These are phyloP conservation scores for Eucalyptus victrix DNA, from an alignment of 345 rosid genomes.

Conservation along the genomic window DNA sequence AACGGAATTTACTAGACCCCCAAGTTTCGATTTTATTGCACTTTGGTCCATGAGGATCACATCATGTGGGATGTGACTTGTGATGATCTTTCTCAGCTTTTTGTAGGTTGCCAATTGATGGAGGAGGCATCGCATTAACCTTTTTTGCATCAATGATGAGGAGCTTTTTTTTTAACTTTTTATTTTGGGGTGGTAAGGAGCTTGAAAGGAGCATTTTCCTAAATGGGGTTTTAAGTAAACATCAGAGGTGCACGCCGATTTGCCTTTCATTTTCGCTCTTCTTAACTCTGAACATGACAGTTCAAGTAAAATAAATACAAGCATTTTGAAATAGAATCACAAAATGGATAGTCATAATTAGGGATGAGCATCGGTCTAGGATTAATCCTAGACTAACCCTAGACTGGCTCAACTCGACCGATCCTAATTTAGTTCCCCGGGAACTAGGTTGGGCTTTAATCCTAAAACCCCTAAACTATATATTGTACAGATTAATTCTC, in stretches of 20 bases:
- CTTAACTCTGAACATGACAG: neutral
- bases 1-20: neutral
- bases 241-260: neutral
- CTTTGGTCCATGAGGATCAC: neutral
- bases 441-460: no score
- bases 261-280: neutral
- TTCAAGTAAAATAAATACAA: neutral
- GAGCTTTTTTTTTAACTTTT: neutral
- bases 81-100: neutral
- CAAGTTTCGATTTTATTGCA: neutral
- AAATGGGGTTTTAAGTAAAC: neutral
- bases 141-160: neutral
- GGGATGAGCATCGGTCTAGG: accelerated
- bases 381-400: no score
- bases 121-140: neutral
- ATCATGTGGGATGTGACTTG: neutral
- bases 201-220: neutral
- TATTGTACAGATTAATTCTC: accelerated
- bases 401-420: accelerated
- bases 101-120: neutral
- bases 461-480: no score
- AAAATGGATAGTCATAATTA: neutral
- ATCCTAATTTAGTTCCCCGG: accelerated
- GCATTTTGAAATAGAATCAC: neutral
- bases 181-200: neutral